Percentiles rank a stretch among this genome's conserved stretches.
Conservation (phyloP, 352 stramenopile species). For the Phytophthora meadii region DNA sequence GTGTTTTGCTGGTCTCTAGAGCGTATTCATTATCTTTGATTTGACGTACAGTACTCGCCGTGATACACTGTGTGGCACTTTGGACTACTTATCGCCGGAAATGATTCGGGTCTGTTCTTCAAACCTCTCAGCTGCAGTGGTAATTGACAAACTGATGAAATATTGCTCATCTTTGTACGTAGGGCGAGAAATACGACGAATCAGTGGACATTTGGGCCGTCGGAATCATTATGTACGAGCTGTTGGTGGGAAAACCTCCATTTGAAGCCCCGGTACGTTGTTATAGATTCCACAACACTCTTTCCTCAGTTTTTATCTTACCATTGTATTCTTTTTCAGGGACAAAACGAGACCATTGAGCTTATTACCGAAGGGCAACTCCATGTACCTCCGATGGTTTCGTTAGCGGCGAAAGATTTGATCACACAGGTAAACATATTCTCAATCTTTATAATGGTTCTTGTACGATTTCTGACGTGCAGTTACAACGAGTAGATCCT, state of each 20-base stretch:
- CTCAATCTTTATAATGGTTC: background rate
- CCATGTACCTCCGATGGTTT: slow-evolving; percentile 73
- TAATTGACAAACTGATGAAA: slow-evolving; percentile 3
- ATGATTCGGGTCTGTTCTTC: slow-evolving; percentile 93
- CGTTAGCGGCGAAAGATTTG: slow-evolving; percentile 73
- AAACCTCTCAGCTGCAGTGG: background rate
- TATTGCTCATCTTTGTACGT: background rate
- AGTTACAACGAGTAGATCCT: slow-evolving; percentile 57
- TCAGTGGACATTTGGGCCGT: slow-evolving; percentile 99
- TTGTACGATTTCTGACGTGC: background rate
- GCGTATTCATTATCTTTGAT: background rate
- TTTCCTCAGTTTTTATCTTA: too few relatives aligned
- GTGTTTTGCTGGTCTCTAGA: background rate
- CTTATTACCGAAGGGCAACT: slow-evolving; percentile 92
- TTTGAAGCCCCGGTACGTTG: slow-evolving; percentile 94
- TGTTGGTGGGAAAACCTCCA: slow-evolving; percentile 96
- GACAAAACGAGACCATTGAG: slow-evolving; percentile 95
- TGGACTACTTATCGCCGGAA: slow-evolving; percentile 99
- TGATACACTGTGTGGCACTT: slow-evolving; percentile 98
- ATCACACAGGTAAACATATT: slow-evolving; percentile 57
- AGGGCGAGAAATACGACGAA: slow-evolving; percentile 97
- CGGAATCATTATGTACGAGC: slow-evolving; percentile 98
- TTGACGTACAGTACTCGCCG: slow-evolving; percentile 72
- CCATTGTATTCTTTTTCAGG: slow-evolving; percentile 44
- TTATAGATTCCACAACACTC: background rate